Conservation (phyloP, 2,329 filamentous ascomycete genomes). For the Fusarium nurragi region DNA sequence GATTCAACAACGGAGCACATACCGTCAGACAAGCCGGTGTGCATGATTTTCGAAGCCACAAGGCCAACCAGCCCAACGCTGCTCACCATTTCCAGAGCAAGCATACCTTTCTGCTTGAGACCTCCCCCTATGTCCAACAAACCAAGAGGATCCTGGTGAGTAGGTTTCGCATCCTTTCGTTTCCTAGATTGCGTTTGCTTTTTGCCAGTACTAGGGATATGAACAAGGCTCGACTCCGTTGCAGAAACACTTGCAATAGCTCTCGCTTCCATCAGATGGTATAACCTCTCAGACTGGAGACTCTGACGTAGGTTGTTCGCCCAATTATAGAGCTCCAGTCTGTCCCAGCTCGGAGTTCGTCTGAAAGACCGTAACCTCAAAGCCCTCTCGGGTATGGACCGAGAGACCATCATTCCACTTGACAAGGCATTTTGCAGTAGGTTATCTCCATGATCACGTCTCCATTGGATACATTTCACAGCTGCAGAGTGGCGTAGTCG, state of each 20-base stretch:
- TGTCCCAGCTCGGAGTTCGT: conserved; percentile 43
- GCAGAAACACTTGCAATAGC: conserved; percentile 9
- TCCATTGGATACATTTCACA: conserved; percentile 81
- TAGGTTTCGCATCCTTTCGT: conserved; percentile 17
- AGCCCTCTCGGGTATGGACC: conserved; percentile 28
- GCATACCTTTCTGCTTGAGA: conserved; percentile 70
- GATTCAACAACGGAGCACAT: conserved; percentile 32
- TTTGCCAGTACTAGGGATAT: conserved; percentile 4
- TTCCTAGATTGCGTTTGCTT: conserved; percentile 5
- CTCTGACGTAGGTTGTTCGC: conserved; percentile 51
- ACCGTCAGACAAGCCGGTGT: conserved; percentile 39
- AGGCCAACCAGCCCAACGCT: conserved; percentile 79
- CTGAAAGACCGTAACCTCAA: conserved; percentile 27
- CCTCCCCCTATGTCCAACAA: conserved; percentile 75
- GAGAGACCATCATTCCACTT: conserved; percentile 21
- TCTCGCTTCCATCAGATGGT: conserved; percentile 36
- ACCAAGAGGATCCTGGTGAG: conserved; percentile 79
- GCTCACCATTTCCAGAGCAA: conserved; percentile 77
- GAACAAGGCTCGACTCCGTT: conserved; percentile 36
- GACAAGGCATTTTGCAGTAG: conserved; percentile 34
- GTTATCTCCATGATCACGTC: conserved; percentile 50
- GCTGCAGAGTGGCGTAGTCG: conserved; percentile 86
- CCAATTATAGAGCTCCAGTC: conserved; percentile 51
- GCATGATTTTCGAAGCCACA: conserved; percentile 69
- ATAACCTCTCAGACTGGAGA: conserved; percentile 47